Percentiles rank a stretch among this genome's conserved stretches.
Evolutionary conservation across 2,329 filamentous ascomycete genomes (phyloP).

Genomic region (Hypoxylon sp.): DNA sequence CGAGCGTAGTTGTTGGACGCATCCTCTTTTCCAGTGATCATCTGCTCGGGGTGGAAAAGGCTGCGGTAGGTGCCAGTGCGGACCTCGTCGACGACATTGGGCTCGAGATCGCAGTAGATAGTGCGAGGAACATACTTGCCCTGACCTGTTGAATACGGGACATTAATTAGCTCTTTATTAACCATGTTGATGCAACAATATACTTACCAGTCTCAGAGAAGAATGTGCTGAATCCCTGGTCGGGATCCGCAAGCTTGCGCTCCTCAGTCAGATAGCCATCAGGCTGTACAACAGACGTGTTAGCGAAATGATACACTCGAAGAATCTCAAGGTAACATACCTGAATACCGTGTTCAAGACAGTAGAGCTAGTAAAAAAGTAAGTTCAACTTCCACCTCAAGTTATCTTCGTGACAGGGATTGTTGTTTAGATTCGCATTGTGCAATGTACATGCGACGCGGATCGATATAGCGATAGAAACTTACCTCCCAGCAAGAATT

Average conservation of each 20-base stretch:
- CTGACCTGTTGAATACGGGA: slow-evolving; percentile 74
- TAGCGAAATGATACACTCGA: slow-evolving; percentile 30
- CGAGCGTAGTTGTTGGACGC: slow-evolving; percentile 99
- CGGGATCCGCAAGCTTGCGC: slow-evolving; percentile 91
- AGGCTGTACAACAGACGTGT: slow-evolving; percentile 72
- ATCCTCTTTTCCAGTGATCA: slow-evolving; percentile 99
- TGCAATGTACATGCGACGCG: slow-evolving; percentile 25
- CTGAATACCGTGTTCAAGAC: slow-evolving; percentile 99
- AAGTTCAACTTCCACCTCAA: slow-evolving; percentile 36
- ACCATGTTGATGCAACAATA: not conserved
- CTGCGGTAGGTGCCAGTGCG: slow-evolving; percentile 96
- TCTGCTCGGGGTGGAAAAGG: slow-evolving; percentile 98
- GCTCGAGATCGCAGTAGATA: slow-evolving; percentile 99
- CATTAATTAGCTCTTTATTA: slow-evolving; percentile 35
- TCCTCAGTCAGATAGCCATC: slow-evolving; percentile 99
- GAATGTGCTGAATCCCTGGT: slow-evolving; percentile 99
- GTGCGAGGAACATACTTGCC: slow-evolving; percentile 99
- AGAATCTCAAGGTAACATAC: slow-evolving; percentile 67
- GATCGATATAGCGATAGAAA: slow-evolving; percentile 49
- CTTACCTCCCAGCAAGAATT: slow-evolving; percentile 99
- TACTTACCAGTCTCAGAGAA: slow-evolving; percentile 97
- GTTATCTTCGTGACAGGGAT: slow-evolving; percentile 47
- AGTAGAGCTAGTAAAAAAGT: slow-evolving; percentile 84
- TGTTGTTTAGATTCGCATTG: slow-evolving; percentile 31
- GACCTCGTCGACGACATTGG: slow-evolving; percentile 99